Base-by-base conservation (phyloP, 164 flowering plant genomes). In the Sedum album region DNA sequence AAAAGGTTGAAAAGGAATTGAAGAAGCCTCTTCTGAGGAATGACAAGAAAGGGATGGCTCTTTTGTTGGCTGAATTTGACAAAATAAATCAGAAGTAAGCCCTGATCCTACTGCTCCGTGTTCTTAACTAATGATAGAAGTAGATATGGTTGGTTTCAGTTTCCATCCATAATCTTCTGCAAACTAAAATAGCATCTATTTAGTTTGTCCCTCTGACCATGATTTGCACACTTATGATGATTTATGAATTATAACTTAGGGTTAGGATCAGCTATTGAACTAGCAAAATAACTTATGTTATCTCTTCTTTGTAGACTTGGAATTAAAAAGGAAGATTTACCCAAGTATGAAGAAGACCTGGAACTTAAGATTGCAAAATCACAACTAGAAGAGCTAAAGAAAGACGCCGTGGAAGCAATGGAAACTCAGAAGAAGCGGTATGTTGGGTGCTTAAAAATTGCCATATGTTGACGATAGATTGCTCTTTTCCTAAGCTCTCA, bases 1-100 rank as follows among this genome's bases (percentile, higher is more conserved):
- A 53, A 53, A 53, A 53, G 28, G 60, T 53, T 23, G 60, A 53
- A 53, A 53, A 53, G 13, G 92, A 94, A 68, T 65, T 87, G 20
- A 91, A 91, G 75, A 89, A 94, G 72, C 97, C 98, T 67, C 95
- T 94, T 25, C 28, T 91, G 93, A 82, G 96, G 79, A 74, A 81
- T 76, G 98, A 94, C 77, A 87, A 91, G 82, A 85, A 91, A 73
- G 90, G 89, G 66, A 91, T 88, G 90, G 84, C 81, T 68, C 79
- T 90, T 76, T 90, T 94, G 6, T 33, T 75, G 71, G 85, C 90
- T 6, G 98, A 94, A 71, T 91, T 88, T 78, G 96, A 91, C 67
- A 87, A 88, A 76, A 74, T 86, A 70, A 89, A 91, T 77, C 76
- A 86, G 77, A 89, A 88, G 98, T 94, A 84, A 78, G 90, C 62